These are phyloP conservation scores for Sporothrix curviconia DNA, from an alignment of 2,329 filamentous ascomycete species.

Conservation along the genomic window DNA sequence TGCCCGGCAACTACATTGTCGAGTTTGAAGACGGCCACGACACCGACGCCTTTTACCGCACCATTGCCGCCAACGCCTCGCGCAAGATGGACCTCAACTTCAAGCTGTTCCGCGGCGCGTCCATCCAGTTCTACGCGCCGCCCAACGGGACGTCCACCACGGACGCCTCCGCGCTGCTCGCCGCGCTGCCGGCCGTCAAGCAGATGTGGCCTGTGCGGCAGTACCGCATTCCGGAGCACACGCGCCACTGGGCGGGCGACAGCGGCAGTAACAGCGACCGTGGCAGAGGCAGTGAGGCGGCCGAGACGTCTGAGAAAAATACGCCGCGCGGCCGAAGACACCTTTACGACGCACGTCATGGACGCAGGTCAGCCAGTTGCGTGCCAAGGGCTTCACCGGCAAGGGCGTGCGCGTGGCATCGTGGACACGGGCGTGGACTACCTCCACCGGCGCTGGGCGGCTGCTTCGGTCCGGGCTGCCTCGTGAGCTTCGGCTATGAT, in stretches of 20 bases:
- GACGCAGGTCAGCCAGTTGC: conserved; percentile 50
- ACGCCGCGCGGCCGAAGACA: conserved; percentile 31
- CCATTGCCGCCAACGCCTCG: conserved; percentile 34
- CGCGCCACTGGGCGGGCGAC: conserved; percentile 35
- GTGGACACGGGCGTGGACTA: conserved; percentile 40
- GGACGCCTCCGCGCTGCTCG: conserved; percentile 35
- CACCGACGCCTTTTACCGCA: conserved; percentile 32
- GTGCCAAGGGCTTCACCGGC: conserved; percentile 41
- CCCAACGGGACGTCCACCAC: conserved; percentile 34
- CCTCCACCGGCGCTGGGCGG: conserved; percentile 29
- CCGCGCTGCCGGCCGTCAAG: conserved; percentile 39
- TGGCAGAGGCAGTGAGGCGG: too few species aligned
- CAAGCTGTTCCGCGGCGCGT: conserved; percentile 48
- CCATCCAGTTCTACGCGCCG: conserved; percentile 47
- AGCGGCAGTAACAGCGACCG: too few species aligned
- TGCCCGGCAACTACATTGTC: conserved; percentile 46
- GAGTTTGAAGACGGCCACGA: conserved; percentile 46
- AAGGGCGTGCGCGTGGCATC: conserved; percentile 48
- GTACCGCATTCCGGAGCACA: conserved; percentile 38
- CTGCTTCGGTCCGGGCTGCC: conserved; percentile 22
- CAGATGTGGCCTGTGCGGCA: conserved; percentile 42
- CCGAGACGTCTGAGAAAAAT: conserved; percentile 22
- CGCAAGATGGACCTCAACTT: conserved; percentile 44
- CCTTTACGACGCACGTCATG: conserved; percentile 47
- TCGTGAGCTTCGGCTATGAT: conserved; percentile 18